Evolutionary conservation across 108 stramenopile genomes (phyloP), one percentile per base, ranked within the genome.

Genomic region (Asterionellopsis glacialis): DNA sequence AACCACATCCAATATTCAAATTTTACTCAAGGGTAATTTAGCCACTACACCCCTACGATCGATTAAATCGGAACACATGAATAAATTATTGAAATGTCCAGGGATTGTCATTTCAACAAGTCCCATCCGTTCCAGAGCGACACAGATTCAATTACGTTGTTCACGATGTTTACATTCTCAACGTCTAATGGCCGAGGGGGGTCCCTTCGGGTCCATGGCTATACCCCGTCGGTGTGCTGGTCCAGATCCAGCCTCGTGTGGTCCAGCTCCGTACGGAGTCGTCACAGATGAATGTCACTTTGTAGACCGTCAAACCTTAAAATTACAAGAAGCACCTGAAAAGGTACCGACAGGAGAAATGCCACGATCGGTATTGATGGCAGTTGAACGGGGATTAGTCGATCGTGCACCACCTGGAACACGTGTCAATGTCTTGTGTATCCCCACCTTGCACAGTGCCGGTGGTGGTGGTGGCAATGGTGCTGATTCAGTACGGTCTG

Each of bases 321-420:
- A 98, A 75, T 71, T 99, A 44, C 98, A 99, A 75, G 98, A 99
- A 77, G 80, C 96, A 9, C 93, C 93, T 16, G 93, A 95, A 64
- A 68, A 70, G 58, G 93, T 95, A 5, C 93, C 93, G 13, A 91
- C 93, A 26, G 93, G 93, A 52, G 93, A 99, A 74, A 97, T 99
- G 98, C 98, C 98, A 15, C 79, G 98, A 14, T 76, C 82, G 42
- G 91, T 98, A 45, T 52, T 96, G 51, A 64, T 98, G 39, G 83
- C 93, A 15, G 93, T 91, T n/a, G 97, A 98, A 56, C 70, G 97
- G 33, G 72, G 75, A 15, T 69, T 98, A 27, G 97, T 97, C 13
- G 97, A 98, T 69, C 71, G 66, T 53, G 97, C 96, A 39, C 83
- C 96, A 11, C 97, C 98, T 0, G 98, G 98, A 11, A 96, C 96